phyloP scores from a whole-genome alignment of 495 filamentous ascomycete species.

The Amphirosellinia nigrospora region DNA sequence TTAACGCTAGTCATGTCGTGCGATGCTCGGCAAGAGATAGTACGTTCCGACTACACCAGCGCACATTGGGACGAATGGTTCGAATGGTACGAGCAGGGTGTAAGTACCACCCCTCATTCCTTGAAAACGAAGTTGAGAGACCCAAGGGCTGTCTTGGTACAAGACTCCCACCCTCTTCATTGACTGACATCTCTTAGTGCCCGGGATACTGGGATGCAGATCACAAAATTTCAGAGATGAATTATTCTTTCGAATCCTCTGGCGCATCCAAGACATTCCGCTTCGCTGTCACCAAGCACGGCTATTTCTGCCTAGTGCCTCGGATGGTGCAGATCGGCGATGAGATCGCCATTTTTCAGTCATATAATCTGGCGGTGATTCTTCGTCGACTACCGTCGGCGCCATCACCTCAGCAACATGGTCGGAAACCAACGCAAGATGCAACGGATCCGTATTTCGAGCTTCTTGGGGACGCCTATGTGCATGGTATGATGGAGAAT shows the following conservation, averaged over 20 bases:
- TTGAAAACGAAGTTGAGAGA: background rate
- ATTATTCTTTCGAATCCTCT: constrained; percentile 27
- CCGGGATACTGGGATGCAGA: constrained; percentile 17
- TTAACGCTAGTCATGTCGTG: constrained; percentile 26
- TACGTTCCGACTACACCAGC: constrained; percentile 18
- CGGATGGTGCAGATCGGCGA: constrained; percentile 27
- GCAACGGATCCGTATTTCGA: constrained; percentile 24
- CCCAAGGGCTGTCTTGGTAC: background rate
- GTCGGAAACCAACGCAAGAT: background rate
- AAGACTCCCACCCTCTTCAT: background rate
- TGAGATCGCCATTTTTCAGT: constrained; percentile 28
- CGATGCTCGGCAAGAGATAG: constrained; percentile 21
- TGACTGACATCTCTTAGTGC: background rate
- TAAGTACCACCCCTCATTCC: background rate
- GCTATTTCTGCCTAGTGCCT: constrained; percentile 35
- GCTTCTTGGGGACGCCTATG: constrained; percentile 34
- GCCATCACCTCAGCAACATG: background rate
- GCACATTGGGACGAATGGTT: constrained; percentile 27
- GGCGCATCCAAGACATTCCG: constrained; percentile 19
- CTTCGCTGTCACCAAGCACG: constrained; percentile 32
- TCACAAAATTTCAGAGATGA: constrained; percentile 11
- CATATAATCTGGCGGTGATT: constrained; percentile 24
- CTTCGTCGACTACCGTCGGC: constrained; percentile 26
- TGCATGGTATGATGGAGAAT: constrained; percentile 40
- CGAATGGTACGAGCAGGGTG: constrained; percentile 19